Conservation (phyloP, 768 basidiomycete species). For the Collybia nuda region DNA sequence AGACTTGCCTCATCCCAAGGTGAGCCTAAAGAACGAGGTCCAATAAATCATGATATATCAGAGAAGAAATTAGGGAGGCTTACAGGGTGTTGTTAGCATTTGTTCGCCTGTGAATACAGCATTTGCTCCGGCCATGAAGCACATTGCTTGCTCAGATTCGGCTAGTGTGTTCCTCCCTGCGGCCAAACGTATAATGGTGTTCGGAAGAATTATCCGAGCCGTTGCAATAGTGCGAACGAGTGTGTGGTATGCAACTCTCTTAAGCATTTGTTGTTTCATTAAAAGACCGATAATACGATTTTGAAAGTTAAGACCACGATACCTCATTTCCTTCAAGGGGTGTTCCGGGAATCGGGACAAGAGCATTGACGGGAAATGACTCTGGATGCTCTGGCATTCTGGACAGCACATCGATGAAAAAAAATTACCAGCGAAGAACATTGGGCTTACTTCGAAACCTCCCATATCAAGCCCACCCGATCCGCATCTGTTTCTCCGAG, state of each 20-base stretch:
- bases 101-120: slow-evolving; percentile 98
- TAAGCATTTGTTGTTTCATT: slow-evolving; percentile 9
- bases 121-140: slow-evolving; percentile 98
- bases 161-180: slow-evolving; percentile 88
- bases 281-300: not conserved
- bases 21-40: slow-evolving; percentile 50
- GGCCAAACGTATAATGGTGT: slow-evolving; percentile 92
- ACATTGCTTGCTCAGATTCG: slow-evolving; percentile 95
- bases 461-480: slow-evolving; percentile 90
- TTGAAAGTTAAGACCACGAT: slow-evolving; percentile 24
- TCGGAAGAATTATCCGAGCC: slow-evolving; percentile 87
- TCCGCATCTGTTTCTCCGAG: slow-evolving; percentile 90
- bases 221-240: slow-evolving; percentile 94
- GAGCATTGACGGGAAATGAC: slow-evolving; percentile 96
- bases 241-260: slow-evolving; percentile 82
- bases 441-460: slow-evolving; percentile 77
- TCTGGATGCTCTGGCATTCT: slow-evolving; percentile 98
- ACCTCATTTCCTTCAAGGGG: slow-evolving; percentile 89
- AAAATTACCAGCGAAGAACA: slow-evolving; percentile 2
- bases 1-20: slow-evolving; percentile 86
- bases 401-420: slow-evolving; percentile 13
- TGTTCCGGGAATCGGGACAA: slow-evolving; percentile 94
- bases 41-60: slow-evolving; percentile 9
- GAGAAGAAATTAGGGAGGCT: slow-evolving; percentile 28
- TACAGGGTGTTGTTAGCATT: slow-evolving; percentile 97